These are phyloP conservation scores for Diaporthe aspalathi DNA, from an alignment of 2,329 filamentous ascomycete genomes.

Conservation along the genomic window DNA sequence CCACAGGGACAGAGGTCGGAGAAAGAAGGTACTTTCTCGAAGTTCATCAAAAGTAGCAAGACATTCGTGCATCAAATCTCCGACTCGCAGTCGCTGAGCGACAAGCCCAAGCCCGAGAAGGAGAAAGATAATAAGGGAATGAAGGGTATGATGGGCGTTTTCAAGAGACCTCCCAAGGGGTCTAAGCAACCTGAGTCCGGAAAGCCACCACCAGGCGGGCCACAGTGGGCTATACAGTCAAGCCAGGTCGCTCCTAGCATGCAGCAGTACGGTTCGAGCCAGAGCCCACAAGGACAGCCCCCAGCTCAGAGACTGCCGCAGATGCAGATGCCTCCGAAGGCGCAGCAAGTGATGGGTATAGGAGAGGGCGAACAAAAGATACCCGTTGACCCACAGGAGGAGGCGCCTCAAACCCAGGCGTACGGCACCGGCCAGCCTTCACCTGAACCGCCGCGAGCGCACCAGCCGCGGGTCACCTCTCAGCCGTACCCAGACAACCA, in stretches of 20 bases:
- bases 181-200: constrained; percentile 43
- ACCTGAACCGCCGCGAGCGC: constrained; percentile 12
- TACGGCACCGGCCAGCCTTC: constrained; percentile 21
- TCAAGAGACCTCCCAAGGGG: constrained; percentile 42
- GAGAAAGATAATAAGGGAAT: constrained; percentile 44
- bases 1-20: constrained; percentile 35
- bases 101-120: constrained; percentile 42
- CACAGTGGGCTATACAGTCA: constrained; percentile 38
- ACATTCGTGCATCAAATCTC: constrained; percentile 38
- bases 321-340: constrained; percentile 37
- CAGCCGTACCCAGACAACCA: constrained; percentile 40
- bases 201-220: constrained; percentile 44
- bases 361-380: constrained; percentile 37
- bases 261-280: constrained; percentile 17
- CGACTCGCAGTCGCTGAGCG: constrained; percentile 38
- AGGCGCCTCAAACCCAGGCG: constrained; percentile 27
- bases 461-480: constrained; percentile 22
- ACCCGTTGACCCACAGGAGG: constrained; percentile 32
- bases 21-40: constrained; percentile 40
- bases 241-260: constrained; percentile 8
- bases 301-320: constrained; percentile 32
- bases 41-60: constrained; percentile 40
- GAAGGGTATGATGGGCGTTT: constrained; percentile 43
- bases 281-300: constrained; percentile 9
- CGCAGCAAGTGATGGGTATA: constrained; percentile 37